Evolutionary conservation across 306 rosid genomes (phyloP).

Genomic region (Comarum palustre): DNA sequence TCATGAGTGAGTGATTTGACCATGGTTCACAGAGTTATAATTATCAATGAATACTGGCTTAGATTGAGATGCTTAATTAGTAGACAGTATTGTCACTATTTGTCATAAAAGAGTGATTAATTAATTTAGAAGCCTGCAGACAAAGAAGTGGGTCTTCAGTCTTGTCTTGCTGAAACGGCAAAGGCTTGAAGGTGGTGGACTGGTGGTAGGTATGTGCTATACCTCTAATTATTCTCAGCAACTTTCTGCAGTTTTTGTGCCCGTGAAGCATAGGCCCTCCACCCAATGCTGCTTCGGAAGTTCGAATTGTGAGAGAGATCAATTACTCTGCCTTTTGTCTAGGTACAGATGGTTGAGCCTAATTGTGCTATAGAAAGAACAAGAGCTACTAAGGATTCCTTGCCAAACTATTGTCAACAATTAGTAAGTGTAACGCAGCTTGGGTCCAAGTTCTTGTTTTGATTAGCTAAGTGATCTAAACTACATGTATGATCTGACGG

Average conservation of each 20-base stretch:
- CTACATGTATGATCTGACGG: too few species aligned
- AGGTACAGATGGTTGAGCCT: neutral
- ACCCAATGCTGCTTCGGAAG: neutral
- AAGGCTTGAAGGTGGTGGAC: neutral
- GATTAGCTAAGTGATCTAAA: neutral
- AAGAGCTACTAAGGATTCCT: neutral
- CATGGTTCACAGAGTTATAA: neutral
- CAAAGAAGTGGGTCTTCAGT: slow-evolving; percentile 3
- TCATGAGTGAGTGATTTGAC: too few species aligned
- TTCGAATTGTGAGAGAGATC: neutral
- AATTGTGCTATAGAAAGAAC: neutral
- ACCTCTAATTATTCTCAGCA: neutral
- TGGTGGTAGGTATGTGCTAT: slow-evolving; percentile 8
- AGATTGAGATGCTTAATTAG: slow-evolving; percentile 1
- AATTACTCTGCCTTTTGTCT: neutral
- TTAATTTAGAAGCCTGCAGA: neutral
- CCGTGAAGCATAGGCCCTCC: slow-evolving; percentile 21
- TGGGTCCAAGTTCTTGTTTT: neutral
- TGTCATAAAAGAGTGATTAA: neutral
- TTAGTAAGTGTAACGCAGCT: neutral
- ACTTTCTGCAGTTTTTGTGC: neutral
- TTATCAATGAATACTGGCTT: neutral
- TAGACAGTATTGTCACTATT: neutral
- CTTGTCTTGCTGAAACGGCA: slow-evolving; percentile 4
- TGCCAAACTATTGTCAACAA: neutral